Conservation (phyloP, 208 protist genomes). For the Trichomonas gallinae region DNA sequence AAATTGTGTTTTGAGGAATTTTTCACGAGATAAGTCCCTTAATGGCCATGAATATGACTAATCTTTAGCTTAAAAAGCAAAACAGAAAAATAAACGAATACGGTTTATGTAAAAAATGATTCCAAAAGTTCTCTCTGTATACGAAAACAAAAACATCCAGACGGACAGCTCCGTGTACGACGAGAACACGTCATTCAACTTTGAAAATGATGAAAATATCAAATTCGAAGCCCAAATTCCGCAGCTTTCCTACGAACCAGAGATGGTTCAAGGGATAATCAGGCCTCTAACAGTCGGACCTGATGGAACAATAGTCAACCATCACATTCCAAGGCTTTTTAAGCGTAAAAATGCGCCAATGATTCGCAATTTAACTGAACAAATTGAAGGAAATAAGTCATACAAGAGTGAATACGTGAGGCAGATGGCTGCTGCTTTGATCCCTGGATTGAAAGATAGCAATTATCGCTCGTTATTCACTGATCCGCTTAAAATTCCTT, state of each 20-base stretch:
- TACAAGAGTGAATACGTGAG: not conserved
- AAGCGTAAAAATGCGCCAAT: not conserved
- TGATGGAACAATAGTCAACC: not conserved
- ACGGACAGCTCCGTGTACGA: not conserved
- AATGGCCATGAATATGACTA: too few species aligned
- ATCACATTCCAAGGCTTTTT: not conserved
- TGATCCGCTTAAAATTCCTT: not conserved
- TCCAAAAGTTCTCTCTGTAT: not conserved
- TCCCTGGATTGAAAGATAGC: not conserved
- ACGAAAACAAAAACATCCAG: not conserved
- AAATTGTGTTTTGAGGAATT: too few species aligned
- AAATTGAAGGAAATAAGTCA: not conserved
- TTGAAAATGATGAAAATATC: not conserved
- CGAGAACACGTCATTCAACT: not conserved
- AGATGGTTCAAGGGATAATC: not conserved
- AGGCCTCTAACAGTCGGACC: not conserved
- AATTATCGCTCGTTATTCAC: not conserved
- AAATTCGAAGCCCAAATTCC: not conserved
- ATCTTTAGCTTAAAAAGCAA: too few species aligned
- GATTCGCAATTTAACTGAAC: not conserved
- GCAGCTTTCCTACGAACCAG: not conserved
- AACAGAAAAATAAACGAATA: too few species aligned
- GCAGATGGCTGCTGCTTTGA: not conserved
- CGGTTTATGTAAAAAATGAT: not conserved
- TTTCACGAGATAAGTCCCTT: too few species aligned